phyloP scores from a whole-genome alignment of 1,284 basidiomycete genomes.

The Apiotrichum veenhuisii region DNA sequence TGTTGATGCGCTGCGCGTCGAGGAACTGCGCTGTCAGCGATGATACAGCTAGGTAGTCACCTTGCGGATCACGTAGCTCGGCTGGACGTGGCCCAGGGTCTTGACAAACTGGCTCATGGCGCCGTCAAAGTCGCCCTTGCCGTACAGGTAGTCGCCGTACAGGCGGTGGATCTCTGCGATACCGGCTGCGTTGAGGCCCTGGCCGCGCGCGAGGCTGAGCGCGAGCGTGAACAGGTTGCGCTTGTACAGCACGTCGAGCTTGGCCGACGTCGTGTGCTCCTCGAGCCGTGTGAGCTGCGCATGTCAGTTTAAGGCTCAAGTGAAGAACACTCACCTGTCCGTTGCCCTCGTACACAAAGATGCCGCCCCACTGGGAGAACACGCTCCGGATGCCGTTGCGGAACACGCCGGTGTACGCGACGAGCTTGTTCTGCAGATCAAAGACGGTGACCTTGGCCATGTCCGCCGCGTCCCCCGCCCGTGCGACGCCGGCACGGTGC shows the following conservation, averaged over 20 bases:
- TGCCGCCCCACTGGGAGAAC: conserved; percentile 70
- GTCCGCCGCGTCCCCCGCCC: conserved; percentile 52
- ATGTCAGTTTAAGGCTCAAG: not conserved
- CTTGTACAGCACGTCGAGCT: conserved; percentile 75
- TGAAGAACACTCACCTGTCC: conserved; percentile 58
- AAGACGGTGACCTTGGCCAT: conserved; percentile 84
- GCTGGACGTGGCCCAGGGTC: conserved; percentile 83
- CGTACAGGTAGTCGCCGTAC: conserved; percentile 89
- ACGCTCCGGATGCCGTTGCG: conserved; percentile 73
- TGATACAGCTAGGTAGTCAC: conserved; percentile 49
- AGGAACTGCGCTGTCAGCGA: conserved; percentile 63
- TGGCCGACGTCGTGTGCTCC: conserved; percentile 73
- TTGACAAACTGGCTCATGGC: conserved; percentile 89
- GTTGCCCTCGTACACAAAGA: conserved; percentile 72
- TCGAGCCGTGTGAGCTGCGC: conserved; percentile 66
- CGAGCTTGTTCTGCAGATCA: conserved; percentile 87
- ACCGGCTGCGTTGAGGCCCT: conserved; percentile 64
- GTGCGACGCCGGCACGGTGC: not conserved
- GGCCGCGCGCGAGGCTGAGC: conserved; percentile 65
- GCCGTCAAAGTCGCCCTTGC: conserved; percentile 86
- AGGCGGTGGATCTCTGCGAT: conserved; percentile 81
- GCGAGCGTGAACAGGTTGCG: conserved; percentile 72
- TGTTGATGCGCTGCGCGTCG: conserved; percentile 91
- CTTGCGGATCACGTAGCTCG: conserved; percentile 95
- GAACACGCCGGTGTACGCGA: conserved; percentile 76